These are phyloP conservation scores for Kodamaea sagamina DNA, from an alignment of 805 yeast species.

Conservation along the genomic window DNA sequence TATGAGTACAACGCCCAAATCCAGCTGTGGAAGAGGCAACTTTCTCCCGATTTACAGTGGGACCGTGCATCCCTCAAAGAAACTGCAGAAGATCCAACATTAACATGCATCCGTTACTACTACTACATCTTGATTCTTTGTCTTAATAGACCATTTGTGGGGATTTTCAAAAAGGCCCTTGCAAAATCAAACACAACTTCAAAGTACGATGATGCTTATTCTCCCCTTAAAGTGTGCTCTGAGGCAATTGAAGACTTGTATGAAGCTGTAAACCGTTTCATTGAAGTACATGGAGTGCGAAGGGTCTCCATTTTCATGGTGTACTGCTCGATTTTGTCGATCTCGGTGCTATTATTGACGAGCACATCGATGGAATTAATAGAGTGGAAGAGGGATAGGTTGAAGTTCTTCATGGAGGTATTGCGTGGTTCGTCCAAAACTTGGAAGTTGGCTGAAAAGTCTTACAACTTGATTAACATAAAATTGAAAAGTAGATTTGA, in stretches of 20 bases:
- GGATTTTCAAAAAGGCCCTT: constrained; percentile 25
- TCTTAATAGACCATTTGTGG: constrained; percentile 61
- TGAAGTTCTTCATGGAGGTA: constrained; percentile 43
- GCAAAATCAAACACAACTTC: constrained; percentile 3
- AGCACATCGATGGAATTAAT: constrained; percentile 29
- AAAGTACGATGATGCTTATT: constrained; percentile 20
- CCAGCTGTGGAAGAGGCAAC: constrained; percentile 50
- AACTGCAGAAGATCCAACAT: constrained; percentile 54
- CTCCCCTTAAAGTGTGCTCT: constrained; percentile 38
- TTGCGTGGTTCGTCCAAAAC: constrained; percentile 45
- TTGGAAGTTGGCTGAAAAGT: constrained; percentile 50
- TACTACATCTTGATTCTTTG: constrained; percentile 61
- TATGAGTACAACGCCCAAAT: constrained; percentile 52
- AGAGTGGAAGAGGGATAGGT: constrained; percentile 27
- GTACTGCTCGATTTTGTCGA: constrained; percentile 48
- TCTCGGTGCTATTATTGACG: constrained; percentile 42
- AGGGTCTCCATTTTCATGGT: constrained; percentile 49
- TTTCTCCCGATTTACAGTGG: constrained; percentile 56
- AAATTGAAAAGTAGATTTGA: constrained; percentile 28
- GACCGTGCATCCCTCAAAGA: constrained; percentile 38
- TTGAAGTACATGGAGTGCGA: constrained; percentile 39
- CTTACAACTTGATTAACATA: constrained; percentile 41
- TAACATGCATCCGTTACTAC: constrained; percentile 53
- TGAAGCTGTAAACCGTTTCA: constrained; percentile 39
- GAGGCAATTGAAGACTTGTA: constrained; percentile 46